Base-by-base conservation (phyloP, 805 yeast species). In the Kazachstania africana region DNA sequence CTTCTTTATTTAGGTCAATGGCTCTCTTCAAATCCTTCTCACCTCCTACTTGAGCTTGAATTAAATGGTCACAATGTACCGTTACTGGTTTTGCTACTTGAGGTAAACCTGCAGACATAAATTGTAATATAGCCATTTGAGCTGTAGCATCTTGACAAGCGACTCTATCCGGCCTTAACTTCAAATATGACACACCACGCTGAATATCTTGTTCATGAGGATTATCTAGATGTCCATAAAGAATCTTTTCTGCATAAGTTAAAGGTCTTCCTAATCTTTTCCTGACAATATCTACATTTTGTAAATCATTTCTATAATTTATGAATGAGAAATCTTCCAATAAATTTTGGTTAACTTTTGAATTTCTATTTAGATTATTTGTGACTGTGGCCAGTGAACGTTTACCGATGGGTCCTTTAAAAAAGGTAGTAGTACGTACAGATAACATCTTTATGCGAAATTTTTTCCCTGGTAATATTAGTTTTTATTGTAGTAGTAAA, bases 81-180 rank as follows among this genome's bases (percentile, higher is more conserved):
- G 96, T 83, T 40, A 87, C 83, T 34, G 96, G 96, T 41, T 88
- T 88, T 35, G 94, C 94, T 32, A 87, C 93, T 55, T 75, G 71
- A 40, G 82, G 78, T 74, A 85, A 66, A 52, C 94, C 94, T 48
- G 94, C 93, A 39, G 94, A 80, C 93, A 85, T 85, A 62, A 87
- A 87, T 68, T 87, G 97, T 54, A 87, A 68, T 47, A 87, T 72
- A 35, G 96, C 95, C 97, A 87, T 87, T 68, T 87, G 97, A 36
- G 96, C 96, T 36, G 95, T 84, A 36, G 97, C 97, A 68, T 87
- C 97, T 69, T 87, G 97, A 80, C 94, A 85, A 30, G 96, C 96
- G 39, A 88, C 96, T 62, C 97, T 76, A 62, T 87, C 97, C 34
- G 97, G 97, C 65, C 94, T 78, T 57, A 88, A 72, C 65, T 88